phyloP scores from a whole-genome alignment of 306 rosid species.

The Psophocarpus tetragonolobus region DNA sequence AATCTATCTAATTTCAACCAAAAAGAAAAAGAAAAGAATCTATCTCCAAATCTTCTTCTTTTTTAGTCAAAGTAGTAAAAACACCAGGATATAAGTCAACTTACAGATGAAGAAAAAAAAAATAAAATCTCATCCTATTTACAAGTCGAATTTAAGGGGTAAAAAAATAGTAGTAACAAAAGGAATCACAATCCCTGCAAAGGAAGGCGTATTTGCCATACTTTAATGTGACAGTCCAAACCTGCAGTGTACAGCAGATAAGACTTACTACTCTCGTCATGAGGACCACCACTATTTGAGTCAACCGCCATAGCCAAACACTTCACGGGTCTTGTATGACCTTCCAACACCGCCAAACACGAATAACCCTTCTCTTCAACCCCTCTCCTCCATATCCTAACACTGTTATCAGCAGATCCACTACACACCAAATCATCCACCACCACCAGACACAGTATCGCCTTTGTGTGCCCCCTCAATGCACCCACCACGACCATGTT shows the following conservation, averaged over 20 bases:
- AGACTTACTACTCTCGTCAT: constrained; percentile 8
- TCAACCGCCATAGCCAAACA: constrained; percentile 51
- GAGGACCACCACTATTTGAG: constrained; percentile 5
- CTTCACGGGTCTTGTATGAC: constrained; percentile 62
- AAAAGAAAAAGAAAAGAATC: too few relatives aligned
- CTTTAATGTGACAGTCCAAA: constrained; percentile 65
- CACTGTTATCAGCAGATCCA: constrained; percentile 70
- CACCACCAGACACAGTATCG: constrained; percentile 65
- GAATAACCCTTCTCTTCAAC: constrained; percentile 40
- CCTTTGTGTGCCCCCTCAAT: constrained; percentile 63
- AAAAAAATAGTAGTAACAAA: not conserved
- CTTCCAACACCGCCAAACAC: constrained; percentile 67
- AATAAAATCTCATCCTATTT: not conserved
- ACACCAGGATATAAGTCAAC: not conserved
- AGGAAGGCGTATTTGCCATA: constrained; percentile 56
- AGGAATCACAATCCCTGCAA: constrained; percentile 23
- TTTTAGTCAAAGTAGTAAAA: constrained; percentile 2
- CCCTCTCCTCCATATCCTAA: constrained; percentile 72
- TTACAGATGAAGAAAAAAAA: not conserved
- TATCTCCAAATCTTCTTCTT: not conserved
- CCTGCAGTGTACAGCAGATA: constrained; percentile 65
- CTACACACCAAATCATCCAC: constrained; percentile 64
- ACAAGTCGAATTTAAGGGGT: not conserved
- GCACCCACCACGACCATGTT: constrained; percentile 60
- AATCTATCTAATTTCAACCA: too few relatives aligned